phyloP scores from a whole-genome alignment of 352 stramenopile species.

The Thraustotheca clavata region DNA sequence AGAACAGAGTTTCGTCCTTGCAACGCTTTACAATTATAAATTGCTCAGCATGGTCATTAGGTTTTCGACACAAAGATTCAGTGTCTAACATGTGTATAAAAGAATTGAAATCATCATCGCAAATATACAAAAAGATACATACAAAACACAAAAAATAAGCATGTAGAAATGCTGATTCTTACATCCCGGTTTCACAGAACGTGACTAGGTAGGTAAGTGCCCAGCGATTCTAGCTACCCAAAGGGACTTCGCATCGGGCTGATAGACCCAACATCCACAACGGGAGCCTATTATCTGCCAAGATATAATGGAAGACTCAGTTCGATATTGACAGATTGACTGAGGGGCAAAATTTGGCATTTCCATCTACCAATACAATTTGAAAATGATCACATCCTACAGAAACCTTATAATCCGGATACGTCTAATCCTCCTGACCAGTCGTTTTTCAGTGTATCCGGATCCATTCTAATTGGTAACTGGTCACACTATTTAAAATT shows the following conservation, averaged over 20 bases:
- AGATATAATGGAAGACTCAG: slow-evolving; percentile 58
- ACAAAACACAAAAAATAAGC: slow-evolving; percentile 4
- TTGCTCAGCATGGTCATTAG: slow-evolving; percentile 20
- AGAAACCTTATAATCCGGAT: not conserved
- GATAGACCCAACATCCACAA: slow-evolving; percentile 70
- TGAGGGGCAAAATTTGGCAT: slow-evolving; percentile 23
- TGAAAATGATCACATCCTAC: not conserved
- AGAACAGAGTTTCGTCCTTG: not conserved
- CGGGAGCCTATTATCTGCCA: slow-evolving; percentile 55
- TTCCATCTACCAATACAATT: not conserved
- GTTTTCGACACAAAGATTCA: slow-evolving; percentile 21
- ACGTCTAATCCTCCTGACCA: not conserved
- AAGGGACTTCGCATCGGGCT: slow-evolving; percentile 63
- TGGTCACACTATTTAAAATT: too few species aligned
- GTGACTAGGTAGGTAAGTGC: slow-evolving; percentile 53
- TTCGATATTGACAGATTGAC: slow-evolving; percentile 13
- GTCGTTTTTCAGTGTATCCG: slow-evolving; percentile 1
- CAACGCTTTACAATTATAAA: not conserved
- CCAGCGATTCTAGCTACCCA: slow-evolving; percentile 59
- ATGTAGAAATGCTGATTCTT: slow-evolving; percentile 83
- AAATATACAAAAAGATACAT: not conserved
- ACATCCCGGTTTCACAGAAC: slow-evolving; percentile 48
- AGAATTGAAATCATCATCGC: slow-evolving; percentile 25
- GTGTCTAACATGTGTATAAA: slow-evolving; percentile 24
- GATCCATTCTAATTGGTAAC: too few species aligned